Evolutionary conservation across 768 basidiomycete genomes (phyloP).

Genomic region (Phylloporus sp.): DNA sequence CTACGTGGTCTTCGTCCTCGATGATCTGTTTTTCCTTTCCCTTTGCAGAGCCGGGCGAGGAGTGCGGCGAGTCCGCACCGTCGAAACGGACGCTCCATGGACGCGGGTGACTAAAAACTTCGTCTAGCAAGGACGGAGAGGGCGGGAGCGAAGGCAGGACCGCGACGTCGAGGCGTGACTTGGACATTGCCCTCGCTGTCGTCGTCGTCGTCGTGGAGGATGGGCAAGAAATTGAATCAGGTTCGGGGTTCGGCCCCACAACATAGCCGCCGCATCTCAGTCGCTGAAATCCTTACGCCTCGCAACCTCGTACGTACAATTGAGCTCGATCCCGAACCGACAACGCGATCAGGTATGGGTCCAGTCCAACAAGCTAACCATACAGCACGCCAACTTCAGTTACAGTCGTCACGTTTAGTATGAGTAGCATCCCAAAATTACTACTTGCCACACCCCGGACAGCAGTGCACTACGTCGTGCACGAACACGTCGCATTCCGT

Average conservation of each 20-base stretch:
- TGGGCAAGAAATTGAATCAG: not conserved
- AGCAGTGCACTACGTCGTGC: slow-evolving; percentile 92
- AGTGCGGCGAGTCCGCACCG: slow-evolving; percentile 19
- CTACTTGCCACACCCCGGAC: slow-evolving; percentile 77
- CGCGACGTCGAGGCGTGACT: slow-evolving; percentile 8
- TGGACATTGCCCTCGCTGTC: slow-evolving; percentile 15
- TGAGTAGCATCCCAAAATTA: not conserved
- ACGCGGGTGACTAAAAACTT: slow-evolving; percentile 38
- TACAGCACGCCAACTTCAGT: no score
- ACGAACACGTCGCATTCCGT: slow-evolving; percentile 95
- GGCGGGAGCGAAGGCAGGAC: slow-evolving; percentile 33
- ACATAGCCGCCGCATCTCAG: no score
- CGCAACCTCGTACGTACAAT: no score
- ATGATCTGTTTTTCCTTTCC: slow-evolving; percentile 32
- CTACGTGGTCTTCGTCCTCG: slow-evolving; percentile 20
- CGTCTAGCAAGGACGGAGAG: slow-evolving; percentile 37
- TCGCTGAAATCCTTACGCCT: no score
- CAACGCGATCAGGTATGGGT: no score
- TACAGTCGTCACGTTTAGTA: no score
- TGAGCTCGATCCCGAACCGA: no score
- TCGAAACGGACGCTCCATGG: slow-evolving; percentile 31
- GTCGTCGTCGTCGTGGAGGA: slow-evolving; percentile 10
- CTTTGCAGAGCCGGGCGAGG: slow-evolving; percentile 13
- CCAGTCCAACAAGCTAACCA: no score
- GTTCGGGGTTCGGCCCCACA: slow-evolving; percentile 18